These are phyloP conservation scores for Mycena vitilis DNA, from an alignment of 768 basidiomycete species.

Conservation along the genomic window DNA sequence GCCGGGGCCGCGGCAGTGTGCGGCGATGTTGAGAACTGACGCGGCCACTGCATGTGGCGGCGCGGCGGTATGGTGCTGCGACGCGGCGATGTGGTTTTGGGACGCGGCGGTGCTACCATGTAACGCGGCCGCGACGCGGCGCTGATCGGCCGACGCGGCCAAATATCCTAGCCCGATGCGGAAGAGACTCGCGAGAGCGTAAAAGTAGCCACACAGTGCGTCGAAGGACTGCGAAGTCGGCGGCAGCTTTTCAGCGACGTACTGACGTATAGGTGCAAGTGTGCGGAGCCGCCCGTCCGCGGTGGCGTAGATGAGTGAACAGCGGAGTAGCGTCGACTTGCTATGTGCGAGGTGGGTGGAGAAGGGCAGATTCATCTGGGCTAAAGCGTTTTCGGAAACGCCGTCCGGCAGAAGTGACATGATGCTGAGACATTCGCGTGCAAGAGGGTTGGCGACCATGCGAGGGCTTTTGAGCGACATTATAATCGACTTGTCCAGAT, in stretches of 20 bases:
- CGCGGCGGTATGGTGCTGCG: no score
- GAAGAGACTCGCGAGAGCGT: background rate
- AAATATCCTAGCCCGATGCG: no score
- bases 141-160: no score
- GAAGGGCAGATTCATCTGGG: background rate
- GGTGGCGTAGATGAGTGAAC: background rate
- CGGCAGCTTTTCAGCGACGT: background rate
- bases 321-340: slow-evolving; percentile 1
- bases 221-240: background rate
- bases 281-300: background rate
- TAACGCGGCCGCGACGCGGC: no score
- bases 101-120: no score
- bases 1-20: no score
- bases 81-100: no score
- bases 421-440: background rate
- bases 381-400: background rate
- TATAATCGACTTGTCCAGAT: slow-evolving; percentile 8
- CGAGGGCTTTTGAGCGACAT: slow-evolving; percentile 1
- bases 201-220: slow-evolving; percentile 2
- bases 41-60: no score
- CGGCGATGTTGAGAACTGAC: no score
- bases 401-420: slow-evolving; percentile 1
- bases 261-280: background rate
- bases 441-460: background rate
- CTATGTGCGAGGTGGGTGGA: background rate